A percentile compares a stretch with the other conserved stretches of the same genome.
Conservation (phyloP, 192 early-diverging fungal species). For the Gonapodya prolifera region DNA sequence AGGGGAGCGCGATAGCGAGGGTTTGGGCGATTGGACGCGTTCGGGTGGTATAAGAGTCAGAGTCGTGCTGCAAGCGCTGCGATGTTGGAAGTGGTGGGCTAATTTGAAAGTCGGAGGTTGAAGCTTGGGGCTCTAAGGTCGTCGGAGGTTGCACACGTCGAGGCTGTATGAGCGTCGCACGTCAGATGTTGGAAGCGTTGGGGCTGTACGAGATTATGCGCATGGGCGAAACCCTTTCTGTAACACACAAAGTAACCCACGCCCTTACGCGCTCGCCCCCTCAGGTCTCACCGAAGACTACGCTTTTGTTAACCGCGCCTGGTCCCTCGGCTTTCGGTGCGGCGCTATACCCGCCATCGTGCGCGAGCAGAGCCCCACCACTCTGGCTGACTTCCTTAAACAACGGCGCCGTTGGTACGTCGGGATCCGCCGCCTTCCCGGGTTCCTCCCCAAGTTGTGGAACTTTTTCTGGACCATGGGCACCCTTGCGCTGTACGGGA, state of each 20-base stretch:
- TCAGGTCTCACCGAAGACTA: slow-evolving; percentile 35
- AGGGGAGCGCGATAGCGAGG: neutral
- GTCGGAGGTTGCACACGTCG: no score
- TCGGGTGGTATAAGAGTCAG: no score
- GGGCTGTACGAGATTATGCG: no score
- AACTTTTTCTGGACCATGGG: slow-evolving; percentile 39
- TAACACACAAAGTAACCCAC: neutral
- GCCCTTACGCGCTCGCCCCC: neutral
- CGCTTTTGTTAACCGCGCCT: slow-evolving; percentile 35
- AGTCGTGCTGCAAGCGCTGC: no score
- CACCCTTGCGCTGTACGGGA: slow-evolving; percentile 26
- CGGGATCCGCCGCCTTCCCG: slow-evolving; percentile 34
- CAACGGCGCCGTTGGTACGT: slow-evolving; percentile 35
- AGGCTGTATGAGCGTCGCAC: no score
- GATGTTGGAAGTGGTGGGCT: no score
- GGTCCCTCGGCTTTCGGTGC: slow-evolving; percentile 35
- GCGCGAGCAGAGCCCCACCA: slow-evolving; percentile 37
- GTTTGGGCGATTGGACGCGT: no score
- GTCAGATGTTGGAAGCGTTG: no score
- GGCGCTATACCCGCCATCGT: slow-evolving; percentile 36
- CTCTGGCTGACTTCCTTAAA: slow-evolving; percentile 37
- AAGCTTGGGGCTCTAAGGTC: no score
- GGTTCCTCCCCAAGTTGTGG: slow-evolving; percentile 40
- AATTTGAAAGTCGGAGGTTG: no score
- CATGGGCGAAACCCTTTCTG: no score